These are phyloP conservation scores for Talaromyces sp. DNA, from an alignment of 2,329 filamentous ascomycete genomes.

Conservation along the genomic window DNA sequence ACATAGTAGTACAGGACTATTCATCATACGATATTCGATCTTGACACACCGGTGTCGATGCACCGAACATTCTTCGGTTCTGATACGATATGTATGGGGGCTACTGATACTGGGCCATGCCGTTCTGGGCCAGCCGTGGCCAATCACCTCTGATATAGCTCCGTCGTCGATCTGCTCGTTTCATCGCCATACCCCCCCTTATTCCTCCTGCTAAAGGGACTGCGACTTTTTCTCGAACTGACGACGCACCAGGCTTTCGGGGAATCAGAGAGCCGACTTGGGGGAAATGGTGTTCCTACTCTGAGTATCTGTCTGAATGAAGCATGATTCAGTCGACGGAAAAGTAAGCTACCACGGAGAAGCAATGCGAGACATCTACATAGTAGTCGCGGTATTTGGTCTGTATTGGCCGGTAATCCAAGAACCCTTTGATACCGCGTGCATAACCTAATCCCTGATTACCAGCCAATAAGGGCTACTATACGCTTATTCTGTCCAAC, in stretches of 20 bases:
- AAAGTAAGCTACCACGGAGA: neutral
- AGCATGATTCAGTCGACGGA: neutral
- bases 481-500: neutral
- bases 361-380: neutral
- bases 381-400: neutral
- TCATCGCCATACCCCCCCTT: conserved; percentile 2
- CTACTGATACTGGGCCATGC: neutral
- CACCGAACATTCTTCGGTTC: neutral
- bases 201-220: neutral
- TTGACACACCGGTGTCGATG: neutral
- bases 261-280: neutral
- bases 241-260: neutral
- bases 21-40: neutral
- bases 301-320: neutral
- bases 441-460: neutral
- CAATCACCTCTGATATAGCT: neutral
- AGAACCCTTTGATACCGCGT: neutral
- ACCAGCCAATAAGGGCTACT: neutral
- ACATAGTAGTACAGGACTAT: no score
- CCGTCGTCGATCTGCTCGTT: conserved; percentile 5
- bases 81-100: neutral
- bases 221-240: neutral
- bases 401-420: neutral
- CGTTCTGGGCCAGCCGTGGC: neutral
- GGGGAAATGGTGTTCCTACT: no score